phyloP scores from a whole-genome alignment of 768 basidiomycete genomes.

The Hericium coralloides region DNA sequence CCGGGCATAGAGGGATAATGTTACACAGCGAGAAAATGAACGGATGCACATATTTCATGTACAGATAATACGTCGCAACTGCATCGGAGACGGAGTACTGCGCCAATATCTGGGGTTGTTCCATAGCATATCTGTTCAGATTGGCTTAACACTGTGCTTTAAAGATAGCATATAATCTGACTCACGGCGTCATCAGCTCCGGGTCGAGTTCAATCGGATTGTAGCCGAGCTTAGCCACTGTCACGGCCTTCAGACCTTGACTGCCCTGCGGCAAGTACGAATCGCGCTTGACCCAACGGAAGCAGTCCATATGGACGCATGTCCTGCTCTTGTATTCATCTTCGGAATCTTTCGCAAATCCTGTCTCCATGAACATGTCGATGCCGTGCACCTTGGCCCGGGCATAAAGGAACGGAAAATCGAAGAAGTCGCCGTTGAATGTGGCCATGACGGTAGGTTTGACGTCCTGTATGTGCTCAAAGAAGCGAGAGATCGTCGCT shows the following conservation, averaged over 20 bases:
- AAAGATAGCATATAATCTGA: background rate
- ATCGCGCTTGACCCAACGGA: constrained; percentile 99
- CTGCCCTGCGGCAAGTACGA: constrained; percentile 97
- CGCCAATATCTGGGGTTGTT: constrained; percentile 89
- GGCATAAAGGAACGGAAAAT: constrained; percentile 93
- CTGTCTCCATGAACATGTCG: constrained; percentile 93
- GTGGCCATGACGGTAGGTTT: constrained; percentile 97
- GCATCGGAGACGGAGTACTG: constrained; percentile 99
- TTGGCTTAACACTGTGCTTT: background rate
- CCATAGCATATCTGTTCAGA: constrained; percentile 74
- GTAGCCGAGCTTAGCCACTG: constrained; percentile 92
- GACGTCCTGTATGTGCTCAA: constrained; percentile 86
- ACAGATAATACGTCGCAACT: constrained; percentile 98
- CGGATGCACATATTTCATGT: constrained; percentile 99
- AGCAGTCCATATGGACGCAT: constrained; percentile 98
- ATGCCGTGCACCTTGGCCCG: constrained; percentile 83
- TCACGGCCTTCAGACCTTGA: constrained; percentile 97
- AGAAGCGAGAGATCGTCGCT: constrained; percentile 78
- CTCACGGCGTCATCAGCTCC: constrained; percentile 98
- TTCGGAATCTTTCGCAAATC: constrained; percentile 85
- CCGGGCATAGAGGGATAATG: constrained; percentile 94
- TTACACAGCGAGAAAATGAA: constrained; percentile 99
- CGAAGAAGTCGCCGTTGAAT: constrained; percentile 99
- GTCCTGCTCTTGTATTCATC: constrained; percentile 90
- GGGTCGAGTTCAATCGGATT: constrained; percentile 96